These are phyloP conservation scores for Aspergillus piperis DNA, from an alignment of 2,329 filamentous ascomycete genomes.

Conservation along the genomic window DNA sequence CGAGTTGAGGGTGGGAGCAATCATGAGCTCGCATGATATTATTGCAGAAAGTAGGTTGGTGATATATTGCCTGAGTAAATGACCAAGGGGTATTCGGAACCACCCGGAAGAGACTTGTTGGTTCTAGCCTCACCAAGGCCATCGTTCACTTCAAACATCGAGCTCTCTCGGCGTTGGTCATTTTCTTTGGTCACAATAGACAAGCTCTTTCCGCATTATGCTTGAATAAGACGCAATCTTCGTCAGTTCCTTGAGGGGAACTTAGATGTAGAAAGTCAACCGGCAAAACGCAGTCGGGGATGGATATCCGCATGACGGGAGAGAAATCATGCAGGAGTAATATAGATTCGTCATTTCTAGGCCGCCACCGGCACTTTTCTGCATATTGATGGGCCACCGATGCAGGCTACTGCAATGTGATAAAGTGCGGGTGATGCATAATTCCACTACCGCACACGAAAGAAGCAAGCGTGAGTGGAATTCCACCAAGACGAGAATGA, in stretches of 20 bases:
- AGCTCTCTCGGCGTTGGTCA: not conserved
- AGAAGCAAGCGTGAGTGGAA: not conserved
- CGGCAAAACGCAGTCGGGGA: not conserved
- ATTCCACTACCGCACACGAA: not conserved
- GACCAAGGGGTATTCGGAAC: not conserved
- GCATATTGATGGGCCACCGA: not conserved
- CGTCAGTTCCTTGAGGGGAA: not conserved
- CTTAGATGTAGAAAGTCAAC: not conserved
- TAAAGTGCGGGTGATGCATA: not conserved
- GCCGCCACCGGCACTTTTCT: not conserved
- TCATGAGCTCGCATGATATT: not conserved
- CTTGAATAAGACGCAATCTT: too few relatives aligned
- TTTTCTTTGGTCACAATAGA: too few relatives aligned
- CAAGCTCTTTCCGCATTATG: too few relatives aligned
- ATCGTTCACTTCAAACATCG: not conserved
- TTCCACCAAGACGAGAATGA: not conserved
- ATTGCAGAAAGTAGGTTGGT: not conserved
- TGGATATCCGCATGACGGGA: not conserved
- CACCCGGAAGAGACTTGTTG: not conserved
- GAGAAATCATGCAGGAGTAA: not conserved
- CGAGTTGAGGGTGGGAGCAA: not conserved
- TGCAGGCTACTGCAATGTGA: conserved; percentile 5
- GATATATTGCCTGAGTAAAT: not conserved
- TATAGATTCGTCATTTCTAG: not conserved
- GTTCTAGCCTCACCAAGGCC: not conserved